Percentiles rank a stretch among this genome's conserved stretches.
Conservation (phyloP, 176 grass and related monocot species). For the Thinopyrum elongatum region DNA sequence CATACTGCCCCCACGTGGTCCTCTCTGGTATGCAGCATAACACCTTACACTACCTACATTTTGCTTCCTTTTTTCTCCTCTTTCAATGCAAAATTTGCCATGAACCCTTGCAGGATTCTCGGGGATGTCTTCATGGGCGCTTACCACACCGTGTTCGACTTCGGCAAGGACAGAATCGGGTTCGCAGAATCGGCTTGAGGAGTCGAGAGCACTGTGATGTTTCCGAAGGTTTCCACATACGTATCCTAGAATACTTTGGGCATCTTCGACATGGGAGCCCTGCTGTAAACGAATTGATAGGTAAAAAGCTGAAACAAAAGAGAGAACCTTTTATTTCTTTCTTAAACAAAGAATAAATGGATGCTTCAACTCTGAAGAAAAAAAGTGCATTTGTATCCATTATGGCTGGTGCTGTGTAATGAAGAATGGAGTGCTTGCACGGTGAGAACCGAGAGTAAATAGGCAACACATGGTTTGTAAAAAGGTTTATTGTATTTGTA, state of each 20-base stretch:
- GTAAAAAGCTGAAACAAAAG: not conserved
- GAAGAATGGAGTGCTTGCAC: not conserved
- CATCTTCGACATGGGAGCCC: not conserved
- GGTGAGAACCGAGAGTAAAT: not conserved
- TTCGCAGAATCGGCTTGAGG: slow-evolving; percentile 65
- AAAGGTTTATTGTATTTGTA: not conserved
- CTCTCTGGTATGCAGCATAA: slow-evolving; percentile 65
- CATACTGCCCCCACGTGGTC: slow-evolving; percentile 64
- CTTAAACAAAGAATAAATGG: not conserved
- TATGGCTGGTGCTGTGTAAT: not conserved
- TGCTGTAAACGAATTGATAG: not conserved
- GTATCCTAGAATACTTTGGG: slow-evolving; percentile 2
- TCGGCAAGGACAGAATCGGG: slow-evolving; percentile 73
- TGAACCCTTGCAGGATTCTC: slow-evolving; percentile 69
- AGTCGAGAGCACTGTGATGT: not conserved
- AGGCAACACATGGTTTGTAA: not conserved
- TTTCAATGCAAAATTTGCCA: not conserved
- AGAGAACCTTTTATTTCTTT: slow-evolving; percentile 15
- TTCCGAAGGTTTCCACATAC: not conserved
- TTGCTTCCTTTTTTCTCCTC: not conserved
- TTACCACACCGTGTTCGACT: slow-evolving; percentile 93
- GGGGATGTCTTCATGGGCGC: slow-evolving; percentile 99
- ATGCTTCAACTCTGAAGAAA: not conserved
- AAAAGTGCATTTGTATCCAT: not conserved
- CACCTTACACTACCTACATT: not conserved